These are phyloP conservation scores for Dryas integrifolia DNA, from an alignment of 331 rosid species.

Conservation along the genomic window DNA sequence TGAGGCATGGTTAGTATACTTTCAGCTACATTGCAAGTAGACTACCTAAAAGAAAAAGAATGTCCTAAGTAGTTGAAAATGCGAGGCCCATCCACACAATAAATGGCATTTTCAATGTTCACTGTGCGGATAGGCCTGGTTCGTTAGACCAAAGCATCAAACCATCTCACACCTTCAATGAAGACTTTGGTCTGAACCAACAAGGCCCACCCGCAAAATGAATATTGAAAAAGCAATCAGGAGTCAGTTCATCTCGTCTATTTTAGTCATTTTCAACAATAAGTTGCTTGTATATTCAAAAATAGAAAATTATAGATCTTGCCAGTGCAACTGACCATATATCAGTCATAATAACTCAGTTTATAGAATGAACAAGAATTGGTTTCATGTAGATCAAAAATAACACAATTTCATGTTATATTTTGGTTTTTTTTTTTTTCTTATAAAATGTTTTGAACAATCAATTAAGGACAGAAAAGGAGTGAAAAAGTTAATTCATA, in stretches of 20 bases:
- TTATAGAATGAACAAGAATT: not conserved
- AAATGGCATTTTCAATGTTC: no score
- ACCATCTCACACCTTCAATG: no score
- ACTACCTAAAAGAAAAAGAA: no score
- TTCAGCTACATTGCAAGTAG: not conserved
- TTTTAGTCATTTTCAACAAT: not conserved
- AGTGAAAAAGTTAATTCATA: not conserved
- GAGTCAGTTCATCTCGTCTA: not conserved
- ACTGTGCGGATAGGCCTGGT: no score
- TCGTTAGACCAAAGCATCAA: no score
- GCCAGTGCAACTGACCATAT: not conserved
- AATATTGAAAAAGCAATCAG: not conserved
- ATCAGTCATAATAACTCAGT: not conserved
- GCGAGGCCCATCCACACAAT: no score
- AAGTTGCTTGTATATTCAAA: not conserved
- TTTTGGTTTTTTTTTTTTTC: not conserved
- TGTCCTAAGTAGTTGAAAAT: no score
- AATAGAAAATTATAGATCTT: not conserved
- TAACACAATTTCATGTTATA: not conserved
- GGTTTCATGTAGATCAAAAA: not conserved
- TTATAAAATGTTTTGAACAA: not conserved
- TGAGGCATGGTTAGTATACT: conserved; percentile 14
- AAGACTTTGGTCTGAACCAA: not conserved
- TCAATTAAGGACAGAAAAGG: not conserved
- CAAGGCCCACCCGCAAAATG: not conserved